Evolutionary conservation across 108 stramenopile species (phyloP), one percentile per base, ranked within the genome.

Genomic region (Cyclotella cryptica): DNA sequence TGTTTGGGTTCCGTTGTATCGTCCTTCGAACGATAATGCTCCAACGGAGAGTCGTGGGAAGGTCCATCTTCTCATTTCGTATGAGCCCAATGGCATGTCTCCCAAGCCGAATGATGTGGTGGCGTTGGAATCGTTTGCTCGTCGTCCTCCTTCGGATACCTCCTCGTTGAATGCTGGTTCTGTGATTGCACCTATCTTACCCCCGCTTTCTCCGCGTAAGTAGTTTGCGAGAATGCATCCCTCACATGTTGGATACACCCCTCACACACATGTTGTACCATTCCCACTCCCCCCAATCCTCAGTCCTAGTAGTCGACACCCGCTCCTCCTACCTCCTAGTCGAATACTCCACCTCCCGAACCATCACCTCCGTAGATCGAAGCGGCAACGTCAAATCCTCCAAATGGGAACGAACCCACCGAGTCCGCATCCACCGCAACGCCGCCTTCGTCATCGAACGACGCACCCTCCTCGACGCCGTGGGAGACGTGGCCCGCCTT

Each of bases 401-500:
- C 14, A 21, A 72, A 27, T 83, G 78, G 82, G 82, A 83, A 69
- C 78, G 78, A 15, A 43, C 79, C 19, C 79, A 80, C n/a, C 79
- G 72, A 35, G 63, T 88, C 15, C 87, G 90, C 42, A 76, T 95
- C 11, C 92, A 92, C 66, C 88, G 94, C 12, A 95, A 95, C 62
- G 67, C 92, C 14, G 88, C 90, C 15, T 95, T 95, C 83, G 94
- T 95, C 42, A 89, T 95, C 80, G 94, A 95, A 79, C 86, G 94
- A 45, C 85, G 78, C 28, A 95, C 90, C 26, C 21, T 92, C 15
- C 46, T 92, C 12, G 94, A 95, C 72, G 87, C 76, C 1, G 87
- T 86, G 7, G 68, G 88, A 12, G 84, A 90, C 51, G 59, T 93
- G 19, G 94, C 89, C 7, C 77, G 91, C 73, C 17, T 84, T 10